Percentiles rank a stretch among this genome's conserved stretches.
phyloP scores from a whole-genome alignment of 768 basidiomycete genomes.

The Tylopilus subfusipes region DNA sequence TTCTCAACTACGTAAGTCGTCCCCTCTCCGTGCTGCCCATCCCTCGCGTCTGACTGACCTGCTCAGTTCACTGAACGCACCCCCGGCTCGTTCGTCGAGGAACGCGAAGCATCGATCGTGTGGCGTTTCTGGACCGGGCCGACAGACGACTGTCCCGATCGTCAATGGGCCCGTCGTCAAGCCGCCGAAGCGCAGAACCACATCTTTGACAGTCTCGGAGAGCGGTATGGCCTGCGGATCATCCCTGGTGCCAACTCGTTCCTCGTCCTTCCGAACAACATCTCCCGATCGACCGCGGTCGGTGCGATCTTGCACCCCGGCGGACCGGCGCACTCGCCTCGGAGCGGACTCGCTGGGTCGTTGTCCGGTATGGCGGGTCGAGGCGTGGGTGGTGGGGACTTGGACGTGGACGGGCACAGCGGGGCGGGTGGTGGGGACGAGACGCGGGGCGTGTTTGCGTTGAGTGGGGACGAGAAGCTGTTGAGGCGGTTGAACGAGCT shows the following conservation, averaged over 20 bases:
- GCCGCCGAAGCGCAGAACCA: conserved; percentile 92
- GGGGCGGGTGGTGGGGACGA: conserved; percentile 38
- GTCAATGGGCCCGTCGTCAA: conserved; percentile 80
- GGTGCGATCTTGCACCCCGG: conserved; percentile 74
- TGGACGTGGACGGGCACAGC: conserved; percentile 16
- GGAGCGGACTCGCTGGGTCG: conserved; percentile 33
- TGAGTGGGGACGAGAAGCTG: conserved; percentile 77
- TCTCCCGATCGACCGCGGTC: conserved; percentile 80
- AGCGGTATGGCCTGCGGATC: conserved; percentile 78
- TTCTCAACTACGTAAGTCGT: conserved; percentile 73
- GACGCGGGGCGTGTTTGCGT: conserved; percentile 56
- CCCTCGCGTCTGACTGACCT: background rate
- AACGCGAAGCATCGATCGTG: conserved; percentile 75
- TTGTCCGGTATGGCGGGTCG: conserved; percentile 32
- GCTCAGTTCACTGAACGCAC: conserved; percentile 85
- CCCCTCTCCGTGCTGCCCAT: background rate
- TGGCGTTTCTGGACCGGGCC: conserved; percentile 80
- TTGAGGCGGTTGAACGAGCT: conserved; percentile 73
- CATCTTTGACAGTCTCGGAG: conserved; percentile 83
- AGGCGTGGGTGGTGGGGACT: background rate
- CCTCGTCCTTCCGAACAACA: conserved; percentile 78
- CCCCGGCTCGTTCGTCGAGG: conserved; percentile 80
- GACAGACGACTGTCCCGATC: conserved; percentile 48
- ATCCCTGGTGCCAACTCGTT: conserved; percentile 78
- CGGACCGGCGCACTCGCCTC: conserved; percentile 39